These are phyloP conservation scores for Populus hybrid DNA, from an alignment of 441 rosid genomes.

Conservation along the genomic window DNA sequence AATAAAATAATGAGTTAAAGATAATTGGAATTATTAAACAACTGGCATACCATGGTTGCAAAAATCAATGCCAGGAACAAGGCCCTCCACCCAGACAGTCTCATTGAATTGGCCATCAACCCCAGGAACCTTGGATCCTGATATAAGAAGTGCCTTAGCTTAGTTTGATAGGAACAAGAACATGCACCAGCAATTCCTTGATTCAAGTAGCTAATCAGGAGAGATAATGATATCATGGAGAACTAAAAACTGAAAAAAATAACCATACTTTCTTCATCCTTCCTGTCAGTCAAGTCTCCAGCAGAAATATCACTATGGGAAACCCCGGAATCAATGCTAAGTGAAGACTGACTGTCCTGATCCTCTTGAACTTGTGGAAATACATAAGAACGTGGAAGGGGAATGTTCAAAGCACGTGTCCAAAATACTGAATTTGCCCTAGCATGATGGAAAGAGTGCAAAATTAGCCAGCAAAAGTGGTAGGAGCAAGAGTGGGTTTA, in stretches of 20 bases:
- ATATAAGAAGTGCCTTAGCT: constrained; percentile 12
- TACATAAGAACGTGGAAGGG: constrained; percentile 78
- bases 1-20: background rate
- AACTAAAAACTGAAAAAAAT: constrained; percentile 4
- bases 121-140: constrained; percentile 32
- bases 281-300: constrained; percentile 14
- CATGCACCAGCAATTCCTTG: constrained; percentile 12
- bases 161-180: constrained; percentile 4
- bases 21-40: constrained; percentile 1
- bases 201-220: background rate
- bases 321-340: constrained; percentile 17
- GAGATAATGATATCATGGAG: constrained; percentile 5
- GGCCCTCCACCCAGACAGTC: constrained; percentile 93
- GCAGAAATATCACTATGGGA: constrained; percentile 18
- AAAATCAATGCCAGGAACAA: constrained; percentile 97
- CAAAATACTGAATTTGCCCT: constrained; percentile 97
- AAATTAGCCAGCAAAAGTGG: constrained; percentile 14
- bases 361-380: constrained; percentile 64
- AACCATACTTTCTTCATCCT: constrained; percentile 36
- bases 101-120: constrained; percentile 31
- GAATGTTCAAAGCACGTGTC: constrained; percentile 91
- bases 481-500: constrained; percentile 11
- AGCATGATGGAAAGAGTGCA: constrained; percentile 19
- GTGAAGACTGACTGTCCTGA: constrained; percentile 17
- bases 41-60: constrained; percentile 83